Evolutionary conservation across 345 rosid species (phyloP).

Genomic region (Aurinia saxatilis): DNA sequence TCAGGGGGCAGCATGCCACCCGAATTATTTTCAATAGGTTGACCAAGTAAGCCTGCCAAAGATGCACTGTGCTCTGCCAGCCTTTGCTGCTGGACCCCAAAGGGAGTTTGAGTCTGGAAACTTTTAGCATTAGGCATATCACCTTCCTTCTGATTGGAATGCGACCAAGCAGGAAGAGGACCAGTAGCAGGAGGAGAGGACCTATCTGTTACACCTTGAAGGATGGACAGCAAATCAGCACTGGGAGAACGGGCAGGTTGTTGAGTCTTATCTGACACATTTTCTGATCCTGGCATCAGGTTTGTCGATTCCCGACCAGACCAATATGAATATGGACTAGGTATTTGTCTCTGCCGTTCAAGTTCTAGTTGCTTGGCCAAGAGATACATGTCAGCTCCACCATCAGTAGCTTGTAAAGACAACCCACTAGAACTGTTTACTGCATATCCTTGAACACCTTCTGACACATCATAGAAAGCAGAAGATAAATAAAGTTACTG

Average conservation of each 20-base stretch:
- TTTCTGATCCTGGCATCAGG: slow-evolving; percentile 51
- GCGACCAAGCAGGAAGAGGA: slow-evolving; percentile 53
- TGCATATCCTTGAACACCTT: slow-evolving; percentile 63
- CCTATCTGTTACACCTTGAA: slow-evolving; percentile 63
- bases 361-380: slow-evolving; percentile 70
- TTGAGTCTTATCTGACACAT: slow-evolving; percentile 40
- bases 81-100: slow-evolving; percentile 70
- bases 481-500: neutral
- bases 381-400: slow-evolving; percentile 52
- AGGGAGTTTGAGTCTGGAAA: slow-evolving; percentile 54
- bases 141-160: slow-evolving; percentile 49
- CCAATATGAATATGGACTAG: slow-evolving; percentile 54
- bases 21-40: slow-evolving; percentile 49
- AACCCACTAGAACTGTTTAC: slow-evolving; percentile 44
- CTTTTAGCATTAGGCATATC: slow-evolving; percentile 48
- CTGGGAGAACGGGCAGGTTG: slow-evolving; percentile 53
- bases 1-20: slow-evolving; percentile 49
- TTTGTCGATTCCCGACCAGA: slow-evolving; percentile 63
- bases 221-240: slow-evolving; percentile 65
- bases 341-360: slow-evolving; percentile 63
- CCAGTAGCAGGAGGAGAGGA: slow-evolving; percentile 46
- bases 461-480: slow-evolving; percentile 19
- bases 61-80: slow-evolving; percentile 43
- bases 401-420: slow-evolving; percentile 45
- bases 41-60: slow-evolving; percentile 61